Base-by-base conservation (phyloP, 495 filamentous ascomycete species). In the Trichoderma reesei region DNA sequence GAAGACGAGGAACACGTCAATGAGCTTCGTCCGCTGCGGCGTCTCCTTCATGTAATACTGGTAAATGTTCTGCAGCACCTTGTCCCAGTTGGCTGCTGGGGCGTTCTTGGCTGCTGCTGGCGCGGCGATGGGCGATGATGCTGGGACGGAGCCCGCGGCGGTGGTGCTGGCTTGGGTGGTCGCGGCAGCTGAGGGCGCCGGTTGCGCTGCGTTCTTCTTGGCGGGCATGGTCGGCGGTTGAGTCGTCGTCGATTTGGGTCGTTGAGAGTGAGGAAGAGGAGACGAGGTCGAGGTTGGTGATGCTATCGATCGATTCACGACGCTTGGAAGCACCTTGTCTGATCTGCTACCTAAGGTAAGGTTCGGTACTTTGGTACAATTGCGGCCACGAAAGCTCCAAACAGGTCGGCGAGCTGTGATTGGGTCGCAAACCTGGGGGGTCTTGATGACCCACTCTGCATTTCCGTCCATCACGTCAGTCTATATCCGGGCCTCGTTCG, bases 1-100 rank as follows among this genome's bases (percentile, higher is more conserved):
- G 72, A 97, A 99, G 3, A 73, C 87, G 88, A 98, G 87, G 76
- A 98, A 99, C 18, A 81, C 84, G 76, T 99, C 94, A 38, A 98
- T 79, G 65, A 99, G 85, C 81, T 96, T 91, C 56, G 90, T 92
- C 41, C 93, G 87, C 82, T 95, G 91, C 65, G 93, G 86, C 34
- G 94, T 98, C 60, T 80, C 79, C 54, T 88, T 75, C 33, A 84
- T 70, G 75, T 98, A 98, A 69, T 90, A 85, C 65, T 86, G 79
- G 83, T 86, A 86, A 60, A 96, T 78, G 79, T 82, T 76, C 76
- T 76, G 65, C 74, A 81, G 64, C 71, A 78, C 69, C 73, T 73
- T 66, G 69, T 78, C 69, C 70, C 71, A 72, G 56, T 60, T 66
- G 64, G 71, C 69, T 8, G 71, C 69, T 8, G 46, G 26, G 34